phyloP scores from a whole-genome alignment of 495 filamentous ascomycete species.

The Darksidea phi region DNA sequence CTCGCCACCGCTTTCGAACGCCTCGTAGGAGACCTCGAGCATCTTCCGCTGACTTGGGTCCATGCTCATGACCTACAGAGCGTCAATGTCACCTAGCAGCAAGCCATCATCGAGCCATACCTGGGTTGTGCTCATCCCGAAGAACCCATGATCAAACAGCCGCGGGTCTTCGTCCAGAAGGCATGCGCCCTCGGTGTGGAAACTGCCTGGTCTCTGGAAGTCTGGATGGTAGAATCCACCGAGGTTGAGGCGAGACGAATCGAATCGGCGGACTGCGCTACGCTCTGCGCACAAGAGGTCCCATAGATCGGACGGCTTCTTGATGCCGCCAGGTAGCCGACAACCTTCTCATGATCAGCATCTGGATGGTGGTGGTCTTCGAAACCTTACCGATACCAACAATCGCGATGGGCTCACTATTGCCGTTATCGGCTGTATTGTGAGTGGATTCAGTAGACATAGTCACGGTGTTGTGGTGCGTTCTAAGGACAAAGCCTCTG shows the following conservation, averaged over 20 bases:
- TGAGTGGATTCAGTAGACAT: too few species aligned
- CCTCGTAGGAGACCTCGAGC: slow-evolving; percentile 37
- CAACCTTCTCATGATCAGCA: too few species aligned
- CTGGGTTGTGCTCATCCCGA: slow-evolving; percentile 17
- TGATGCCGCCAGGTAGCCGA: slow-evolving; percentile 13
- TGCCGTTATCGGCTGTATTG: too few species aligned
- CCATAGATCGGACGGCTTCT: slow-evolving; percentile 3
- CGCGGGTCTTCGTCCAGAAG: slow-evolving; percentile 10
- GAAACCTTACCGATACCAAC: too few species aligned
- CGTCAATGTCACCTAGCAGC: too few species aligned
- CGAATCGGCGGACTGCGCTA: background rate
- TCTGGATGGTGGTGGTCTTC: too few species aligned
- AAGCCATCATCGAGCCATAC: too few species aligned
- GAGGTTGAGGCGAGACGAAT: slow-evolving; percentile 1
- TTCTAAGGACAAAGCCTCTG: too few species aligned
- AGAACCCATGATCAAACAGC: slow-evolving; percentile 20
- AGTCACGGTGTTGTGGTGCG: too few species aligned
- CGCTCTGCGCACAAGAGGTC: slow-evolving; percentile 2
- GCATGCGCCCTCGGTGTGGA: slow-evolving; percentile 1
- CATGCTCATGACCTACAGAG: slow-evolving; percentile 8
- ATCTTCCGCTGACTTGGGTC: slow-evolving; percentile 25
- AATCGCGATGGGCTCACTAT: too few species aligned
- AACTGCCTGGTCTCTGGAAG: slow-evolving; percentile 1
- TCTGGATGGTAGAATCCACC: slow-evolving; percentile 19
- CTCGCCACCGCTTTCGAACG: slow-evolving; percentile 36